These are phyloP conservation scores for Teunomyces kruisii DNA, from an alignment of 805 yeast genomes.

Conservation along the genomic window DNA sequence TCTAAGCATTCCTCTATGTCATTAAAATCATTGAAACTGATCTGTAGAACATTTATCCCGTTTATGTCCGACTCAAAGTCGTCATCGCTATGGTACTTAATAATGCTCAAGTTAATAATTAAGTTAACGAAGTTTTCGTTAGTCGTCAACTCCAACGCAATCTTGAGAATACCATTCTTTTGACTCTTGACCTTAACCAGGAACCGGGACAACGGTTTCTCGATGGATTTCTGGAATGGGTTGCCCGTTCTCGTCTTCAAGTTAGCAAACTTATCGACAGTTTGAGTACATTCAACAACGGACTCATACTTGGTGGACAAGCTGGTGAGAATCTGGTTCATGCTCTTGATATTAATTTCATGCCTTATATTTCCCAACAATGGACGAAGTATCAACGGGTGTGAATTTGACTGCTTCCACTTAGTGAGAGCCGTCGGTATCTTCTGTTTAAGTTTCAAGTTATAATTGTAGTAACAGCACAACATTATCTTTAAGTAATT, in stretches of 20 bases:
- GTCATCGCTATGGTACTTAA: slow-evolving; percentile 24
- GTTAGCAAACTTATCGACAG: slow-evolving; percentile 26
- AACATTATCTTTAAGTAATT: slow-evolving; percentile 58
- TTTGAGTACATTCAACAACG: slow-evolving; percentile 7
- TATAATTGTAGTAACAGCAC: slow-evolving; percentile 55
- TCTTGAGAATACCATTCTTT: slow-evolving; percentile 20
- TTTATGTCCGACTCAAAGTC: slow-evolving; percentile 28
- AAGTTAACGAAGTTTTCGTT: slow-evolving; percentile 43
- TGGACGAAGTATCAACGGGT: slow-evolving; percentile 53
- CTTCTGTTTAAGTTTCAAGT: slow-evolving; percentile 39
- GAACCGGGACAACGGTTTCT: slow-evolving; percentile 35
- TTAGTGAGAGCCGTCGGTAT: slow-evolving; percentile 49
- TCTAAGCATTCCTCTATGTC: slow-evolving; percentile 57
- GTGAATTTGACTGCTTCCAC: slow-evolving; percentile 44
- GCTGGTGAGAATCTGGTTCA: slow-evolving; percentile 28
- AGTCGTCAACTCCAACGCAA: slow-evolving; percentile 32
- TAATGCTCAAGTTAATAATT: slow-evolving; percentile 33
- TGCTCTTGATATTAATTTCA: slow-evolving; percentile 37
- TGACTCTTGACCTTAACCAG: slow-evolving; percentile 21
- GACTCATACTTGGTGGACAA: slow-evolving; percentile 15
- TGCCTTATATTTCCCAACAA: slow-evolving; percentile 60
- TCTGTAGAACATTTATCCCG: slow-evolving; percentile 42
- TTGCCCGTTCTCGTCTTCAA: slow-evolving; percentile 18
- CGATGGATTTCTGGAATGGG: slow-evolving; percentile 41
- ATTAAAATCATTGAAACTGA: slow-evolving; percentile 48